A percentile compares a stretch with the other conserved stretches of the same genome.
Evolutionary conservation across 2,329 filamentous ascomycete species (phyloP).

Genomic region (Pyrenophora tritici-repentis): DNA sequence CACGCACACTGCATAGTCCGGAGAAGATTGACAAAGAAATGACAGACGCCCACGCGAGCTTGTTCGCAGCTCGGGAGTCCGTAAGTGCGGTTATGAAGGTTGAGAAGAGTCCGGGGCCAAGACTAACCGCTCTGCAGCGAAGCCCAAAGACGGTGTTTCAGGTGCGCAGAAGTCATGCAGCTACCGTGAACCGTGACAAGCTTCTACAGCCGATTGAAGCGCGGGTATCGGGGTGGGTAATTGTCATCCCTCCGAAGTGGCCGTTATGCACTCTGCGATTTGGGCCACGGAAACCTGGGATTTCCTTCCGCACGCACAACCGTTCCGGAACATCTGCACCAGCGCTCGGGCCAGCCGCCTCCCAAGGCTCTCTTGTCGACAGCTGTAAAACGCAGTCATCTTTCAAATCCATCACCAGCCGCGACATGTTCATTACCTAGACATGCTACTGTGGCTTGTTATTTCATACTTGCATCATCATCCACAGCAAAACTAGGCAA

Average conservation of each 20-base stretch:
- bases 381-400: neutral
- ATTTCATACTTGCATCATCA: neutral
- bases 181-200: constrained; percentile 16
- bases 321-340: constrained; percentile 14
- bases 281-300: constrained; percentile 9
- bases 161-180: constrained; percentile 24
- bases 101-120: constrained; percentile 10
- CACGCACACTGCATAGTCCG: constrained; percentile 24
- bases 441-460: neutral
- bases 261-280: constrained; percentile 13
- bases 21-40: constrained; percentile 1
- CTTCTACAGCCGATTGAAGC: constrained; percentile 15
- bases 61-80: constrained; percentile 12
- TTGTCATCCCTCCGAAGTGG: constrained; percentile 12
- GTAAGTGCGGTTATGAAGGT: constrained; percentile 23
- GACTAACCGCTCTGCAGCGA: constrained; percentile 17
- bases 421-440: neutral
- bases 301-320: constrained; percentile 4
- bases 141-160: constrained; percentile 25
- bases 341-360: constrained; percentile 1
- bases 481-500: neutral
- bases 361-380: too few species aligned
- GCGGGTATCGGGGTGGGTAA: constrained; percentile 11
- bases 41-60: constrained; percentile 9
- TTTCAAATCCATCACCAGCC: neutral